Base-by-base conservation (phyloP, 139 green algal genomes). In the Parachlorella kessleri region DNA sequence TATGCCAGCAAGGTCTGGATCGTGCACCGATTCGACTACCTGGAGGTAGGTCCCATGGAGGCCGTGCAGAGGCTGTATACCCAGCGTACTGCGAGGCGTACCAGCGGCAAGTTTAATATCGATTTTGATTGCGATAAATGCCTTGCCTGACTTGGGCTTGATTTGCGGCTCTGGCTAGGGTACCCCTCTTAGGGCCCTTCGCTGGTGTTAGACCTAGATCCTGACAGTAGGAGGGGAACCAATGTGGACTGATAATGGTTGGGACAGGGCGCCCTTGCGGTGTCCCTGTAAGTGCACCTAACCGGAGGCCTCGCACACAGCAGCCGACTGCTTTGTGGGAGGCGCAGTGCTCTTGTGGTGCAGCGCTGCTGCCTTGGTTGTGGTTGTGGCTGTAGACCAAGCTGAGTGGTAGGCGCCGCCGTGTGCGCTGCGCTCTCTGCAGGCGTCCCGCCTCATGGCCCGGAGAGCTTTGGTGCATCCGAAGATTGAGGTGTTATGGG, bases 1-100 rank as follows among this genome's bases (percentile, higher is more conserved):
- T 93, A 87, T 26, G 87, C 48, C 26, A 86, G 76, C 42, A 73
- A 73, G 55, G 77, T 83, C 6, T 78, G 67, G 55, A 73, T 83
- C 63, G 71, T 83, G 55, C 59, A 78, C 55, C 77, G 77, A 40
- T 77, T 66, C 24, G 59, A 77, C 59, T 65, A 81, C 66, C 66
- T 81, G 48, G 75, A 81, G 75, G 75, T 81, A 33, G 10, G 75
- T 4, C 2, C 4, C 59, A 18, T 8, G 10, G 6, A 8, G 59
- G 26, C 21, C 10, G 9, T 24, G 59, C 59, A 37, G 59, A 18
- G 6, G 59, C n/a, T n/a, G n/a, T n/a, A n/a, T n/a, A n/a, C n/a
- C n/a, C n/a, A n/a, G n/a, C n/a, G n/a, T n/a, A n/a, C n/a, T n/a
- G n/a, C n/a, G n/a, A n/a, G n/a, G n/a, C n/a, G n/a, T n/a, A n/a